Conservation (phyloP, 2,329 filamentous ascomycete species). For the Hypocrella siamensis region DNA sequence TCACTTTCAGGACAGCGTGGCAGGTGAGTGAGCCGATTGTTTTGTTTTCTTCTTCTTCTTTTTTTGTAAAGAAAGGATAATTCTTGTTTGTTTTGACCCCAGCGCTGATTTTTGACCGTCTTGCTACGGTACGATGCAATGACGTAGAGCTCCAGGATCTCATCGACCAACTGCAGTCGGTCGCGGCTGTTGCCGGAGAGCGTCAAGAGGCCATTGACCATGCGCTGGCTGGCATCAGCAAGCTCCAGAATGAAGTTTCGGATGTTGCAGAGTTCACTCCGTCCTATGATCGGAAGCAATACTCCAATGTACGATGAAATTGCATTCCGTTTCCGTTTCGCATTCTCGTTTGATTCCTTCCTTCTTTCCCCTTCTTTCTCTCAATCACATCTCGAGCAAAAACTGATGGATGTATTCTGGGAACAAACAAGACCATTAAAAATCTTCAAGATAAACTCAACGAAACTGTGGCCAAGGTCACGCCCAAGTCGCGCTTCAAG, state of each 20-base stretch:
- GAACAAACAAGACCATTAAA: conserved; percentile 58
- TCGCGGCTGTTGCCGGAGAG: conserved; percentile 50
- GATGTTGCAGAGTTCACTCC: conserved; percentile 73
- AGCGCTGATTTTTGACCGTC: no score
- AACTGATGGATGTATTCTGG: not conserved
- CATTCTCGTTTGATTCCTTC: no score
- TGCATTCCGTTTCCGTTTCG: not conserved
- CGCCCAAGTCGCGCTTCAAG: conserved; percentile 66
- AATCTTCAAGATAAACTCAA: conserved; percentile 64
- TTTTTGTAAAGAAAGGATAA: not conserved
- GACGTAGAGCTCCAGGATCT: conserved; percentile 55
- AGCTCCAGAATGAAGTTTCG: conserved; percentile 68
- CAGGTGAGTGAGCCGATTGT: conserved; percentile 34
- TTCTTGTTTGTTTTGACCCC: not conserved
- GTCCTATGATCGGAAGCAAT: conserved; percentile 78
- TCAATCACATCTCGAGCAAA: no score
- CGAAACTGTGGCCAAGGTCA: conserved; percentile 48
- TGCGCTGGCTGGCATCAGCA: conserved; percentile 63
- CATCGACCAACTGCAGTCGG: conserved; percentile 51
- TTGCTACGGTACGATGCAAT: no score
- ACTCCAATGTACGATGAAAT: conserved; percentile 48
- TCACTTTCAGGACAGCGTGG: conserved; percentile 64
- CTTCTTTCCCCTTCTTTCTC: no score
- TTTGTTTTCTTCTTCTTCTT: not conserved
- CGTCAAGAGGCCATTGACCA: conserved; percentile 69